Base-by-base conservation (phyloP, 192 early-diverging fungal species). In the Coemansia sp. region DNA sequence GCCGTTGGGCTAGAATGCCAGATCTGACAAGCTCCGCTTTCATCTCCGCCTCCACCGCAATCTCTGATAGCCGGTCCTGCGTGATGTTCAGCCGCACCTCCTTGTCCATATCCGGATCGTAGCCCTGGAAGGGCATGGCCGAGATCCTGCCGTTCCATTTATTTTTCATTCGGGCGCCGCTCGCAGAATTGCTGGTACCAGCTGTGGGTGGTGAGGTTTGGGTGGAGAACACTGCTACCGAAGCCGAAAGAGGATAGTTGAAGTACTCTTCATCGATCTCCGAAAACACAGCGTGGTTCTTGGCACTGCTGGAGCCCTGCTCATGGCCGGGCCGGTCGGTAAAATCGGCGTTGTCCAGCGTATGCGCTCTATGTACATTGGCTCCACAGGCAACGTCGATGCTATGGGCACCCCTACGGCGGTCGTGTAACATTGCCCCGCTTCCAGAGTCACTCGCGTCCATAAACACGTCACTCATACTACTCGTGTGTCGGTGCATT, bases 71-170 rank as follows among this genome's bases (percentile, higher is more conserved):
- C 25, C 73, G 69, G 20, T 66, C 48, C 38, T 65, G 73, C 41
- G 66, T 70, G 6, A 75, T 58, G 15, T 63, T 49, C 9, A 59
- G 54, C 32, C 65, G 73, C 41, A 41, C 46, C 45, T 57, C 56
- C 17, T 19, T 57, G 46, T 66, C 70, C 9, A 59, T 50, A 23
- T 69, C 46, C n/a, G 77, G 66, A 29, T 72, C 69, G 50, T 75
- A 81, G 9, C 73, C 78, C 63, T 75, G 78, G 60, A 65, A 75
- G 7, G 78, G 78, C 63, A 81, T 56, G 3, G 78, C 55, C 5
- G 78, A 72, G 20, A 81, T 71, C 17, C 78, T 73, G 13, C 78
- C 78, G 23, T 75, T 72, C 78, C 78, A 81, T 32, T 72, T 69
- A 49, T 42, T 59, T 40, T 66, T 75, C 7, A 66, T 65, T 59